Base-by-base conservation (phyloP, 2,329 filamentous ascomycete genomes). In the Sclerotinia borealis region DNA sequence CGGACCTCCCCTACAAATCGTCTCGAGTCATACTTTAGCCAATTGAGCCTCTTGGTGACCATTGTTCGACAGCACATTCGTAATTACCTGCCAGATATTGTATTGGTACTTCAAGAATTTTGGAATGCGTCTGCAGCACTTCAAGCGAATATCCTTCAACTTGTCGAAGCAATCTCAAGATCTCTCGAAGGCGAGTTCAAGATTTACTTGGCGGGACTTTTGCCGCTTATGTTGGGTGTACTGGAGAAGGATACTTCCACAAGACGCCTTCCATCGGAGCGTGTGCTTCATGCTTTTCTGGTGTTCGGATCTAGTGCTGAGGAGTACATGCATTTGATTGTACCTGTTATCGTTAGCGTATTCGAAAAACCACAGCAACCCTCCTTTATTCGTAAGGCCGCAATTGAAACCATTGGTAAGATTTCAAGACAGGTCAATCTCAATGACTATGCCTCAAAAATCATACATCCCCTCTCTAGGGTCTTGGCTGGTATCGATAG, bases 271-370 rank as follows among this genome's bases (percentile, higher is more conserved):
- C 89, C 92, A 2, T 96, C 93, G 0, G 92, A 97, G 74, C 89
- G 89, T 70, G 93, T 99, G 4, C 81, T 99, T 29, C 95, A 98
- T 74, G 93, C 93, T 0, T 96, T 99, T 76, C 79, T 99, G 34
- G 91, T 99, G 0, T 99, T 99, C 74, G 96, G 96, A 1, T 89
- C 93, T 0, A 98, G 93, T 72, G 91, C 90, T 13, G 95, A 99
- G 75, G 95, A 99, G 75, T 99, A 99, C 75, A 99, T 99, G 95
- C 95, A 99, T 75, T 82, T 99, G 59, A 98, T 99, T 69, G 91
- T 99, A 59, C 95, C 95, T 0, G 92, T 96, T 41, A 92, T 99
- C 72, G 93, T 99, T 10, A 87, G 90, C 50, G 90, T 96, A 55
- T 98, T 99, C 72, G 93, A 99, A 75, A 96, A 92, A 72, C 85